Percentiles rank a stretch among this genome's conserved stretches.
Evolutionary conservation across 2,329 filamentous ascomycete species (phyloP).

Genomic region (Chrysosporium queenslandicum): DNA sequence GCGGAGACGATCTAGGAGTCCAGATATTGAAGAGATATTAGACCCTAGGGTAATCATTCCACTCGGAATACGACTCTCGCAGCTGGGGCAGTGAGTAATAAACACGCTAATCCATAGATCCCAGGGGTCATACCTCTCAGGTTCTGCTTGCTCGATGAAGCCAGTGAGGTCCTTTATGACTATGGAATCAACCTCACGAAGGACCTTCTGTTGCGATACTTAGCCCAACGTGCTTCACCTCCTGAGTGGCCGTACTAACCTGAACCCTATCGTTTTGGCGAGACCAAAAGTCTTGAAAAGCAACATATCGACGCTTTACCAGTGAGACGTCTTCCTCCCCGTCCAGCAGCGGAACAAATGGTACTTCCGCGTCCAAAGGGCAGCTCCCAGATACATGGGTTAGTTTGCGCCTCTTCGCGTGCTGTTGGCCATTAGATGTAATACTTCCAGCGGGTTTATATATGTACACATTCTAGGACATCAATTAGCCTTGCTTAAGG

Average conservation of each 20-base stretch:
- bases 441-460: constrained; percentile 45
- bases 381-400: constrained; percentile 28
- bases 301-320: constrained; percentile 28
- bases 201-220: constrained; percentile 19
- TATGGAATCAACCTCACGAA: constrained; percentile 33
- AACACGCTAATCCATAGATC: neutral
- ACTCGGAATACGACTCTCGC: constrained; percentile 33
- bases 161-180: constrained; percentile 31
- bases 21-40: constrained; percentile 34
- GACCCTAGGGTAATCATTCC: constrained; percentile 37
- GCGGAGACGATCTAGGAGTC: constrained; percentile 32
- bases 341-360: constrained; percentile 33
- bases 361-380: constrained; percentile 15
- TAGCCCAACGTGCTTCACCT: neutral
- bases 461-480: constrained; percentile 50
- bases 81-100: constrained; percentile 23
- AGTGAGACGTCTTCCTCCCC: constrained; percentile 29
- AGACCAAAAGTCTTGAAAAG: constrained; percentile 34
- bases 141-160: constrained; percentile 30
- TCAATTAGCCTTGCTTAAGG: constrained; percentile 1
- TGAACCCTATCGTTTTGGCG: constrained; percentile 33
- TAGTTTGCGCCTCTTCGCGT: constrained; percentile 50
- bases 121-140: constrained; percentile 27
- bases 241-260: constrained; percentile 19
- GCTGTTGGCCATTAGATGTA: constrained; percentile 32